These are phyloP conservation scores for Neofusicoccum kwambonambiense DNA, from an alignment of 2,329 filamentous ascomycete genomes.

Conservation along the genomic window DNA sequence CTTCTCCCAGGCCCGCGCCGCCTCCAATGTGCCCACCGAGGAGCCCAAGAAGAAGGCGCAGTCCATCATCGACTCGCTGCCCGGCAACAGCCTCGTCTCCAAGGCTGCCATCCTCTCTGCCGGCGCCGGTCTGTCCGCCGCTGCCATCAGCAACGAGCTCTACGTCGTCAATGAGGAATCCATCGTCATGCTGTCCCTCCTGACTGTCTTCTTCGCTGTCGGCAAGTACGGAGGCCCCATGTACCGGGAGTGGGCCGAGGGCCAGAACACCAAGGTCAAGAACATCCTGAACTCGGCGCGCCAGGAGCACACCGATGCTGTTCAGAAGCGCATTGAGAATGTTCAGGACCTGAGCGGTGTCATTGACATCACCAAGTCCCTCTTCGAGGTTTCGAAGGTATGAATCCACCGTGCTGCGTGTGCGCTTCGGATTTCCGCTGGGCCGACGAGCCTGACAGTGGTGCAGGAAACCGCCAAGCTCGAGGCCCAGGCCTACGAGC, in stretches of 20 bases:
- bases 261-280: constrained; percentile 88
- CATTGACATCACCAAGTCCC: constrained; percentile 92
- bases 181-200: constrained; percentile 86
- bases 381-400: constrained; percentile 99
- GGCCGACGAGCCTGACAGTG: constrained; percentile 28
- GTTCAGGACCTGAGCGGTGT: constrained; percentile 94
- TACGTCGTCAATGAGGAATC: constrained; percentile 99
- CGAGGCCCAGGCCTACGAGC: constrained; percentile 93
- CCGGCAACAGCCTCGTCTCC: constrained; percentile 86
- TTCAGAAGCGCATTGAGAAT: constrained; percentile 89
- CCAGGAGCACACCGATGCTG: constrained; percentile 90
- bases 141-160: constrained; percentile 98
- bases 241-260: constrained; percentile 90
- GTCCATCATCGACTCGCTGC: constrained; percentile 89
- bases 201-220: constrained; percentile 88
- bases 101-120: constrained; percentile 98
- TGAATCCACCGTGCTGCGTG: constrained; percentile 23
- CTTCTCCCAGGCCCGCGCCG: constrained; percentile 65
- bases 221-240: constrained; percentile 91
- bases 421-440: constrained; percentile 22
- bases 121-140: constrained; percentile 83
- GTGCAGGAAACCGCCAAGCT: constrained; percentile 89
- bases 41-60: constrained; percentile 97
- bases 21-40: constrained; percentile 76
- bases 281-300: constrained; percentile 92